Base-by-base conservation (phyloP, 805 yeast genomes). In the Wickerhamomyces rabaulensis region DNA sequence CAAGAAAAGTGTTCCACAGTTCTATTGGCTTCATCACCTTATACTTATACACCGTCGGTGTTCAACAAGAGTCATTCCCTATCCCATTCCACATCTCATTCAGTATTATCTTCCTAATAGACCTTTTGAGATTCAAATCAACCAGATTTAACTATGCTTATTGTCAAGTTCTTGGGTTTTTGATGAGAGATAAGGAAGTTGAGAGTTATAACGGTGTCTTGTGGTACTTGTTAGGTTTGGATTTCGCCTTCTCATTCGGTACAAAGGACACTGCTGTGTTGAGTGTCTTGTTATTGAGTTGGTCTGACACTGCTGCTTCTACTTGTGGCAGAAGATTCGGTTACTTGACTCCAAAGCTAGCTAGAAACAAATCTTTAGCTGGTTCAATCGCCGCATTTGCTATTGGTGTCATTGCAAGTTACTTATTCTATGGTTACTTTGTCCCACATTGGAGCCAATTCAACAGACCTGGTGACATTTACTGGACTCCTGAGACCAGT, bases 291-390 rank as follows among this genome's bases (percentile, higher is more conserved):
- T 70, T 92, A 43, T 75, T 94, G 52, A 87, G 97, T 60, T 94
- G 98, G 98, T 90, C 96, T 6, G 99, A 94, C 62, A 89, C 98
- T 9, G 92, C 97, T 2, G 99, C 99, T 2, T 88, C 97, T 3
- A 88, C 97, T 0, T 68, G 91, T 60, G 99, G 99, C 36, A 76
- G 99, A 54, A 78, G 77, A 46, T 92, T 69, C 63, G 98, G 98
- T 9, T 76, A 85, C 57, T 74, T 84, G 52, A 88, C 97, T 8
- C 95, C 95, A 37, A 81, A 84, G 59, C 65, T 92, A 19, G 75
- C 84, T 7, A 72, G 76, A 51, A 79, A 80, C 51, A 94, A 94
- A 65, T 86, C 96, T 3, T 69, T 94, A 40, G 96, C 97, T 1
- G 99, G 99, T 0, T 84, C 94, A 1, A 44, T 82, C 21, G 98